Evolutionary conservation across 2,329 filamentous ascomycete genomes (phyloP).

Genomic region (Annulohypoxylon truncatum): DNA sequence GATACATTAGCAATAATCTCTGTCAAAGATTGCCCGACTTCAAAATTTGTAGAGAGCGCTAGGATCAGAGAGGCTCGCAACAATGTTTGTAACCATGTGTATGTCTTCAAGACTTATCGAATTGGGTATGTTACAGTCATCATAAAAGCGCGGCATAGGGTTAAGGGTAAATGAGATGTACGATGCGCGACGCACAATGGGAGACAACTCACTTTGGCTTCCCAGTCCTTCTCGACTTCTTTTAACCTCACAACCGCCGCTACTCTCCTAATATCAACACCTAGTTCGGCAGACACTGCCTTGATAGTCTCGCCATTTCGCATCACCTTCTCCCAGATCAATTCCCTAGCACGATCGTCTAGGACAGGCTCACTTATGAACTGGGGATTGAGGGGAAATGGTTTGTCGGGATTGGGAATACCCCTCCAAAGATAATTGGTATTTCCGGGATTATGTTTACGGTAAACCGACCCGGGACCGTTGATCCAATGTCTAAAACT

Average conservation of each 20-base stretch:
- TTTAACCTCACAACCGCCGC: constrained; percentile 88
- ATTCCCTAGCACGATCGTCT: constrained; percentile 76
- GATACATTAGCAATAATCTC: constrained; percentile 31
- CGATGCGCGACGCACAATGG: not conserved
- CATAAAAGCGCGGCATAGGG: constrained; percentile 53
- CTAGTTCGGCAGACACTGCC: constrained; percentile 79
- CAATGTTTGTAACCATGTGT: constrained; percentile 85
- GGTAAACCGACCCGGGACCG: constrained; percentile 18
- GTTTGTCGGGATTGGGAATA: constrained; percentile 48
- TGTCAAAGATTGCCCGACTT: constrained; percentile 19
- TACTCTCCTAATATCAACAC: constrained; percentile 84
- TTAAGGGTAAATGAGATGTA: not conserved
- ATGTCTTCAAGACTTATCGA: constrained; percentile 99
- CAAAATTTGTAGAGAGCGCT: constrained; percentile 28
- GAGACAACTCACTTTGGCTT: constrained; percentile 72
- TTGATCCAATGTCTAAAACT: constrained; percentile 43
- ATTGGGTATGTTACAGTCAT: constrained; percentile 74
- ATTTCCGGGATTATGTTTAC: constrained; percentile 9
- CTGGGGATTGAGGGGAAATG: constrained; percentile 78
- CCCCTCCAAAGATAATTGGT: constrained; percentile 39
- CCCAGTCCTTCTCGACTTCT: constrained; percentile 84
- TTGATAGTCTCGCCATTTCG: constrained; percentile 75
- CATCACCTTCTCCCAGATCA: constrained; percentile 78
- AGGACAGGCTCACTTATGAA: constrained; percentile 81
- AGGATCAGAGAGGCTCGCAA: constrained; percentile 79